These are phyloP conservation scores for Sporothrix inflata DNA, from an alignment of 2,329 filamentous ascomycete species.

Conservation along the genomic window DNA sequence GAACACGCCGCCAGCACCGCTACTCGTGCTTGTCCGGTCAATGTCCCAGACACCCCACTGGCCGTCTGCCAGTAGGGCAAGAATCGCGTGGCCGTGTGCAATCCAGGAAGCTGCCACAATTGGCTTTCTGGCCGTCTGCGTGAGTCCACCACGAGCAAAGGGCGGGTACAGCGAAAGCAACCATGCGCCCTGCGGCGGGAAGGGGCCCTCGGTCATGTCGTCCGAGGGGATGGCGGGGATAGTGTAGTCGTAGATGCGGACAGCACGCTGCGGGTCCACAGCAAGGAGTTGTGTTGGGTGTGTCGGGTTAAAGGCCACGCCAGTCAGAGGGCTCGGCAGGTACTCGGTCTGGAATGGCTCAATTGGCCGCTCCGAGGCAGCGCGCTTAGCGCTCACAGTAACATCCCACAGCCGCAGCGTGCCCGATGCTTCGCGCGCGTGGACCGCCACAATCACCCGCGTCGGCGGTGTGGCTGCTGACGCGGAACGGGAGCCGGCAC, in stretches of 20 bases:
- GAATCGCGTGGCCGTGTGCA: conserved; percentile 60
- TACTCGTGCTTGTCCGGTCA: conserved; percentile 52
- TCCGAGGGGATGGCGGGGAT: conserved; percentile 56
- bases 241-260: conserved; percentile 65
- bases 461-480: conserved; percentile 37
- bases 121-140: conserved; percentile 54
- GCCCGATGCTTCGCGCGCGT: conserved; percentile 63
- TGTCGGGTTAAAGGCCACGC: conserved; percentile 64
- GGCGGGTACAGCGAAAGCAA: conserved; percentile 64
- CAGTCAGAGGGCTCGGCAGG: conserved; percentile 56
- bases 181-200: conserved; percentile 65
- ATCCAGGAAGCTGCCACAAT: conserved; percentile 68
- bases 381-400: conserved; percentile 47
- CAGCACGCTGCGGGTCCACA: conserved; percentile 58
- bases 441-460: conserved; percentile 61
- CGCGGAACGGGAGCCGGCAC: conserved; percentile 30
- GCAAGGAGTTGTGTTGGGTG: conserved; percentile 62
- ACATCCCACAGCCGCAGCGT: conserved; percentile 63
- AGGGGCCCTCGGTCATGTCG: conserved; percentile 54
- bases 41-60: conserved; percentile 72
- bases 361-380: conserved; percentile 36
- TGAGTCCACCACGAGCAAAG: conserved; percentile 53
- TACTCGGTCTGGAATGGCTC: conserved; percentile 65
- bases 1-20: conserved; percentile 44
- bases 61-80: conserved; percentile 63